These are phyloP conservation scores for Curvularia lunata DNA, from an alignment of 2,329 filamentous ascomycete species.

Conservation along the genomic window DNA sequence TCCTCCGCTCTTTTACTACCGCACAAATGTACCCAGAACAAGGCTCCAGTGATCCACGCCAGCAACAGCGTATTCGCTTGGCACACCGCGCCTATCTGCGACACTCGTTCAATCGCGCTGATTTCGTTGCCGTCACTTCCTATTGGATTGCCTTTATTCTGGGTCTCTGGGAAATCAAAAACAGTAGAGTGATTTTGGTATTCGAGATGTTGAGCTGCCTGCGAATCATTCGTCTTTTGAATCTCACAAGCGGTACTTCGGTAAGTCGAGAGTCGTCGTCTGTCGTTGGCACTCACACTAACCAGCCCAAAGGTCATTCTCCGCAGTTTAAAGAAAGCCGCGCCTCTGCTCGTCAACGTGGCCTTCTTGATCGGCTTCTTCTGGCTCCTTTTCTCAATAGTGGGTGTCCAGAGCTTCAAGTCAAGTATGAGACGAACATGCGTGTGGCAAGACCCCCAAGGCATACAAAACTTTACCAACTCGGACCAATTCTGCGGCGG, in stretches of 20 bases:
- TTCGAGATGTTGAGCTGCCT: slow-evolving; percentile 97
- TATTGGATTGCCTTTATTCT: slow-evolving; percentile 92
- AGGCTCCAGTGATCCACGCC: slow-evolving; percentile 66
- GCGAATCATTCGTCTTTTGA: slow-evolving; percentile 87
- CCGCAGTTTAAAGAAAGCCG: slow-evolving; percentile 92
- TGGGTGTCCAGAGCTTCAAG: slow-evolving; percentile 92
- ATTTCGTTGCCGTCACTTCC: slow-evolving; percentile 92
- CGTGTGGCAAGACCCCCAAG: slow-evolving; percentile 60
- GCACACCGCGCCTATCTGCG: slow-evolving; percentile 90
- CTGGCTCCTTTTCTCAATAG: slow-evolving; percentile 95
- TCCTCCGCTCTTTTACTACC: slow-evolving; percentile 77
- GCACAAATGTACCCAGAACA: slow-evolving; percentile 64
- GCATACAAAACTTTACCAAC: slow-evolving; percentile 60
- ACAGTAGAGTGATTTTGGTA: slow-evolving; percentile 75
- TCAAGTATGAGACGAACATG: slow-evolving; percentile 58
- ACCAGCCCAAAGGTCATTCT: slow-evolving; percentile 74
- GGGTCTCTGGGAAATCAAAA: slow-evolving; percentile 72
- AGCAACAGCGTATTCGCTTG: slow-evolving; percentile 83
- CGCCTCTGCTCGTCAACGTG: slow-evolving; percentile 88
- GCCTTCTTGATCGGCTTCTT: slow-evolving; percentile 96
- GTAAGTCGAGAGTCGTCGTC: slow-evolving; percentile 57
- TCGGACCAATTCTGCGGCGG: slow-evolving; percentile 83
- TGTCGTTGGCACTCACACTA: slow-evolving; percentile 3
- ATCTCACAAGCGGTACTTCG: slow-evolving; percentile 90
- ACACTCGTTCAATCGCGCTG: slow-evolving; percentile 93